Conservation (phyloP, 106 monocot genomes). For the Acorus gramineus region DNA sequence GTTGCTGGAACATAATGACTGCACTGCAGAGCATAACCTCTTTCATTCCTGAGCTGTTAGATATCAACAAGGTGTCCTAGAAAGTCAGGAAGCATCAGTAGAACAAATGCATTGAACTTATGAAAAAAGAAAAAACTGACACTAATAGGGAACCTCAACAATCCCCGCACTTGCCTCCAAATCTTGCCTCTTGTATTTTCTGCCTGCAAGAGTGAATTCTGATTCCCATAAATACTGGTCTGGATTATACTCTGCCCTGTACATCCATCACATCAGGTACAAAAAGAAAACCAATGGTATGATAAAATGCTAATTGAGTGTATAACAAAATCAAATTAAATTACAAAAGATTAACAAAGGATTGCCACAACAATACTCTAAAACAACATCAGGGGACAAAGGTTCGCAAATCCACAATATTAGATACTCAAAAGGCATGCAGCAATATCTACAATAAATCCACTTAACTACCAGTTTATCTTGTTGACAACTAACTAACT, state of each 20-base stretch:
- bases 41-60: constrained; percentile 76
- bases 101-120: not conserved
- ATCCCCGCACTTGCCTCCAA: constrained; percentile 98
- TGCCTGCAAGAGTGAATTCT: constrained; percentile 92
- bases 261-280: constrained; percentile 19
- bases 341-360: too few relatives aligned
- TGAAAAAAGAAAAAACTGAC: constrained; percentile 19
- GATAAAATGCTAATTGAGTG: too few relatives aligned
- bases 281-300: not conserved
- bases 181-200: constrained; percentile 91
- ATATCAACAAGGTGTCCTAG: constrained; percentile 8
- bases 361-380: too few relatives aligned
- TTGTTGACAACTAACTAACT: too few relatives aligned
- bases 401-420: too few relatives aligned
- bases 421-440: too few relatives aligned
- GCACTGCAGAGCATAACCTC: constrained; percentile 80
- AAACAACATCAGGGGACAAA: too few relatives aligned
- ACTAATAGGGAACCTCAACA: constrained; percentile 31
- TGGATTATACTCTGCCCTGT: constrained; percentile 94
- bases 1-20: constrained; percentile 78
- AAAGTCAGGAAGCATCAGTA: constrained; percentile 16
- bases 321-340: too few relatives aligned
- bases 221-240: constrained; percentile 95
- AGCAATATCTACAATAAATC: too few relatives aligned
- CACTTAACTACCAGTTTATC: too few relatives aligned